A percentile compares a stretch with the other conserved stretches of the same genome.
These are phyloP conservation scores for Mesostigma viride DNA, from an alignment of 139 green algal species.

Conservation along the genomic window DNA sequence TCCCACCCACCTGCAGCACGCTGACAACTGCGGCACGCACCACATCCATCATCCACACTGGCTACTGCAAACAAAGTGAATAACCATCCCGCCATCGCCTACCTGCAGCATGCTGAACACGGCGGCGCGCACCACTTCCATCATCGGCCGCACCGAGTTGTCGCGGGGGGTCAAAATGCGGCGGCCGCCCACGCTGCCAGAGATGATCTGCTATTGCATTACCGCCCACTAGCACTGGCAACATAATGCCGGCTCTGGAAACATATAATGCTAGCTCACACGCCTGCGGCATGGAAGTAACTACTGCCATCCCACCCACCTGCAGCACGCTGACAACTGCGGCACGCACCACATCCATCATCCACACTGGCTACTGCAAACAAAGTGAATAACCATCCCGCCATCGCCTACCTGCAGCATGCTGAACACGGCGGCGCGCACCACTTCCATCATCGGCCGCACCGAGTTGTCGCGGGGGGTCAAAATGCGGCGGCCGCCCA, in stretches of 20 bases:
- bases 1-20: constrained; percentile 39
- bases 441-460: constrained; percentile 42
- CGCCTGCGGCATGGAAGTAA: too few relatives aligned
- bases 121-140: constrained; percentile 38
- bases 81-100: too few relatives aligned
- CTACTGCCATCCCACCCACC: too few relatives aligned
- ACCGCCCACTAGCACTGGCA: too few relatives aligned
- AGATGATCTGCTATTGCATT: constrained; percentile 33
- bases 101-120: constrained; percentile 41
- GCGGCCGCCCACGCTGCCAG: constrained; percentile 13
- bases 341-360: constrained; percentile 41
- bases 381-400: too few relatives aligned
- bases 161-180: constrained; percentile 25
- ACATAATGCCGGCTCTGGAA: too few relatives aligned
- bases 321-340: constrained; percentile 42
- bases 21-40: constrained; percentile 38
- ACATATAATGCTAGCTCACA: too few relatives aligned
- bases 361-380: too few relatives aligned
- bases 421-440: constrained; percentile 37
- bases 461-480: constrained; percentile 22
- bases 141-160: constrained; percentile 34
- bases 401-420: constrained; percentile 42
- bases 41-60: constrained; percentile 44
- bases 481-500: constrained; percentile 12
- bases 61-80: too few relatives aligned